A percentile compares a stretch with the other conserved stretches of the same genome.
These are phyloP conservation scores for Lecanoromycetidae sp. DNA, from an alignment of 2,329 filamentous ascomycete genomes.

Conservation along the genomic window DNA sequence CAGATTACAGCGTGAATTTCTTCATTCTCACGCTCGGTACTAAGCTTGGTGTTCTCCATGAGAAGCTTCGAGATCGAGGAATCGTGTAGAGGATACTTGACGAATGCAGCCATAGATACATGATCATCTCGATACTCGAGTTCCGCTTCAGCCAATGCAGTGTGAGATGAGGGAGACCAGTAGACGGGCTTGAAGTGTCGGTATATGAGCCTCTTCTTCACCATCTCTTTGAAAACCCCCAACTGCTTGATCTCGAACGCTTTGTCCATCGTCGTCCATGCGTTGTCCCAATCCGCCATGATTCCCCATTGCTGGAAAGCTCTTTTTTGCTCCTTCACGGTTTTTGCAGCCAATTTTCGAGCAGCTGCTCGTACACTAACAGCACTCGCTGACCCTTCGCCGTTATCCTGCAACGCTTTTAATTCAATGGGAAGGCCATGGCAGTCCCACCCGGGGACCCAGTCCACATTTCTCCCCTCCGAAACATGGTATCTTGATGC, in stretches of 20 bases:
- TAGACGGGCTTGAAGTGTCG: constrained; percentile 52
- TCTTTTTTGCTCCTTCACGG: constrained; percentile 47
- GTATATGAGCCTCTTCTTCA: constrained; percentile 49
- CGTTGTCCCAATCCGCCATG: constrained; percentile 52
- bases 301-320: constrained; percentile 49
- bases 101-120: constrained; percentile 47
- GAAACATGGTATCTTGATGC: constrained; percentile 71
- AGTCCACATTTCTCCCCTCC: constrained; percentile 63
- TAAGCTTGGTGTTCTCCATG: constrained; percentile 30
- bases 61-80: constrained; percentile 37
- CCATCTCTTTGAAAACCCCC: constrained; percentile 49
- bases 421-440: constrained; percentile 95
- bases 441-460: constrained; percentile 92
- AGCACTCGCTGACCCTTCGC: constrained; percentile 23
- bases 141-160: constrained; percentile 52
- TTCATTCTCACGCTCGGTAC: constrained; percentile 47
- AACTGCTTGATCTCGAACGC: constrained; percentile 50
- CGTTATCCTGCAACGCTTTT: constrained; percentile 55
- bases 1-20: constrained; percentile 93
- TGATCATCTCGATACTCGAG: constrained; percentile 53
- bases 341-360: constrained; percentile 41
- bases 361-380: constrained; percentile 43
- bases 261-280: constrained; percentile 52
- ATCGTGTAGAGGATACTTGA: constrained; percentile 61
- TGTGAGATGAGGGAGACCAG: constrained; percentile 54